Conservation (phyloP, 2,329 filamentous ascomycete species). For the Ophidiomyces ophidiicola region DNA sequence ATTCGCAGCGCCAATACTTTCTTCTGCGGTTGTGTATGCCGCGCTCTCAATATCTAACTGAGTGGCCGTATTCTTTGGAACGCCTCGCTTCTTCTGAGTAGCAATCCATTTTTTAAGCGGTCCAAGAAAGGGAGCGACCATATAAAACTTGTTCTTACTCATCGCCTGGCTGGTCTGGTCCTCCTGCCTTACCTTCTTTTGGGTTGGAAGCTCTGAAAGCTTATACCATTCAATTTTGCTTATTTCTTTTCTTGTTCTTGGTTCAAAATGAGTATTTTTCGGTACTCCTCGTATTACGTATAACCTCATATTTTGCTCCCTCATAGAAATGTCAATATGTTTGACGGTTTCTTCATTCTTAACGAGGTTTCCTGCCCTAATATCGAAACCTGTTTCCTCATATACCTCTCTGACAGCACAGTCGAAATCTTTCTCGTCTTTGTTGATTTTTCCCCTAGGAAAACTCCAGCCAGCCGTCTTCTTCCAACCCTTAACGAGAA, state of each 20-base stretch:
- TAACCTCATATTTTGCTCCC: constrained; percentile 82
- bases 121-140: constrained; percentile 86
- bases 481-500: constrained; percentile 96
- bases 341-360: constrained; percentile 60
- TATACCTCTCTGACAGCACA: constrained; percentile 91
- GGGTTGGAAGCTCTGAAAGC: constrained; percentile 72
- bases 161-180: constrained; percentile 21
- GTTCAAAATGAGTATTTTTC: constrained; percentile 75
- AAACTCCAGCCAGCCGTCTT: constrained; percentile 95
- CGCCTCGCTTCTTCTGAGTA: constrained; percentile 66
- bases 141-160: constrained; percentile 77
- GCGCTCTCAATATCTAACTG: constrained; percentile 15
- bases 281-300: constrained; percentile 86
- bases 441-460: constrained; percentile 93
- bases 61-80: constrained; percentile 36
- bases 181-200: constrained; percentile 59
- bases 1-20: constrained; percentile 15
- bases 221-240: constrained; percentile 95
- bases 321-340: constrained; percentile 77
- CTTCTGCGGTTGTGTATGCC: constrained; percentile 14
- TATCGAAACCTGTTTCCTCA: constrained; percentile 88
- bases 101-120: constrained; percentile 81
- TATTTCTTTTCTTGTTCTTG: constrained; percentile 89
- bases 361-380: constrained; percentile 63
- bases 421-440: constrained; percentile 84